Percentiles rank a stretch among this genome's conserved stretches.
Evolutionary conservation across 208 protist genomes (phyloP).

Genomic region (Trichomonas vaginalis): DNA sequence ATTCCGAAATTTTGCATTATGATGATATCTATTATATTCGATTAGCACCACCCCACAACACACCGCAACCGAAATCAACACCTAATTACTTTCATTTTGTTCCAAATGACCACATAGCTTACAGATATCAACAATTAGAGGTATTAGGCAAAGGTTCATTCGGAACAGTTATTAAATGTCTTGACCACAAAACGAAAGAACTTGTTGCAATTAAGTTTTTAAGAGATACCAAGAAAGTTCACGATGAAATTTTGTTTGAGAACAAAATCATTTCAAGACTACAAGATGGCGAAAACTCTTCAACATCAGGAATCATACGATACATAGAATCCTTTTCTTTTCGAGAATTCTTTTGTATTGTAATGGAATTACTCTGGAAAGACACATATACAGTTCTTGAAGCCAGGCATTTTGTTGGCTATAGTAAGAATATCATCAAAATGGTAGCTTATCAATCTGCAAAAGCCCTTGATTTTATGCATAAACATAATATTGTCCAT

Average conservation of each 20-base stretch:
- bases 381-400: constrained; percentile 1
- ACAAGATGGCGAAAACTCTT: neutral
- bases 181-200: constrained; percentile 54
- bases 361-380: neutral
- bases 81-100: neutral
- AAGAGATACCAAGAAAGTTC: constrained; percentile 38
- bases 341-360: neutral
- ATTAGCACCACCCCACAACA: neutral
- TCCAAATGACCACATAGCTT: constrained; percentile 28
- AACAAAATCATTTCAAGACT: neutral
- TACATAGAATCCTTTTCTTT: neutral
- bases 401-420: neutral
- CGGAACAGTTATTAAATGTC: constrained; percentile 60
- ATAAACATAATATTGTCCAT: neutral
- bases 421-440: neutral
- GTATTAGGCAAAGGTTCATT: constrained; percentile 64
- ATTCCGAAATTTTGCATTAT: neutral
- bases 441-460: neutral
- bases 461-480: neutral
- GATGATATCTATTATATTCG: neutral
- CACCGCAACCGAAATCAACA: too few relatives aligned
- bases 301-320: neutral
- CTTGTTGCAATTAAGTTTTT: constrained; percentile 53
- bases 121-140: constrained; percentile 60
- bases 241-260: neutral